These are phyloP conservation scores for Cladosporium sp. DNA, from an alignment of 2,329 filamentous ascomycete genomes.

Conservation along the genomic window DNA sequence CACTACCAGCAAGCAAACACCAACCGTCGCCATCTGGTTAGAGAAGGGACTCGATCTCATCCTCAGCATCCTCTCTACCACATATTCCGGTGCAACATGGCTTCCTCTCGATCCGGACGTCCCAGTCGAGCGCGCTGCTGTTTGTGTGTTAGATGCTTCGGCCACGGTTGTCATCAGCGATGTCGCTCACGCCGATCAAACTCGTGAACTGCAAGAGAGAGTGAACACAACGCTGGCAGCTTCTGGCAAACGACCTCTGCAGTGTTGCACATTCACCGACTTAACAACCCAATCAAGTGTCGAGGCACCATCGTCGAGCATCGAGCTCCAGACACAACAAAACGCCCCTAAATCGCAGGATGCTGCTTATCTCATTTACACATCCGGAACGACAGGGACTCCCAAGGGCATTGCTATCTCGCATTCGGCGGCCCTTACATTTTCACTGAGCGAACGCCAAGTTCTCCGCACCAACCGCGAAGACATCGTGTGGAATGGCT, in stretches of 20 bases:
- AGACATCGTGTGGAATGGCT: slow-evolving; percentile 9
- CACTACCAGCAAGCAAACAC: neutral
- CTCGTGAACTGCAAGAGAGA: slow-evolving; percentile 23
- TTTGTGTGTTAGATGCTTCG: slow-evolving; percentile 26
- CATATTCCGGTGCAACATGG: slow-evolving; percentile 33
- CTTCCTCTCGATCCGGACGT: slow-evolving; percentile 32
- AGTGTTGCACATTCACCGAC: slow-evolving; percentile 23
- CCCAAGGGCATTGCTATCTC: slow-evolving; percentile 33
- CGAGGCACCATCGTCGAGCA: neutral
- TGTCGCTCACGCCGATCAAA: slow-evolving; percentile 24
- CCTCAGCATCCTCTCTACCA: slow-evolving; percentile 29
- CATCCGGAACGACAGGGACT: slow-evolving; percentile 33
- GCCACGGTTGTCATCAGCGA: slow-evolving; percentile 27
- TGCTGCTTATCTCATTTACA: slow-evolving; percentile 35
- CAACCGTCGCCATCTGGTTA: slow-evolving; percentile 29
- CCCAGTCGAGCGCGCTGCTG: slow-evolving; percentile 27
- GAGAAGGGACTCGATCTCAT: slow-evolving; percentile 30
- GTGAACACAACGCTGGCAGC: slow-evolving; percentile 14
- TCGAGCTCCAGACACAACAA: neutral
- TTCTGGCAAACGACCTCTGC: slow-evolving; percentile 11
- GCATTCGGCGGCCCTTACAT: slow-evolving; percentile 21
- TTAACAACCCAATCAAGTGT: slow-evolving; percentile 9
- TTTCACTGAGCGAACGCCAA: slow-evolving; percentile 27
- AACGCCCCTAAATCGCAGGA: slow-evolving; percentile 13
- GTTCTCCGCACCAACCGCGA: slow-evolving; percentile 24